Evolutionary conservation across 768 basidiomycete genomes (phyloP).

Genomic region (Filobasidium floriforme): DNA sequence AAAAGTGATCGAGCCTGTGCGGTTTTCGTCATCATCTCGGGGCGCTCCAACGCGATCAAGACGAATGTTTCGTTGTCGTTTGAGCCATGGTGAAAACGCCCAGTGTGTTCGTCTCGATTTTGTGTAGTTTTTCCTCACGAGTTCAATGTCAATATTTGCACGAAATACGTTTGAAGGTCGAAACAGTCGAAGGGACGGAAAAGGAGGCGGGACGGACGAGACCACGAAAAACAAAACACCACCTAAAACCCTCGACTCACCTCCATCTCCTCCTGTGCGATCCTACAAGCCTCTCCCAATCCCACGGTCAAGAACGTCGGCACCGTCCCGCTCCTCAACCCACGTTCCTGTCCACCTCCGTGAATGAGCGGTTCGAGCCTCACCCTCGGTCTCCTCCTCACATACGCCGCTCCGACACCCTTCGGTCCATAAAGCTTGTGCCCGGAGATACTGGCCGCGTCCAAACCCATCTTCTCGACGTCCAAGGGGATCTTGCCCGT

Average conservation of each 20-base stretch:
- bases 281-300: constrained; percentile 84
- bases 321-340: constrained; percentile 87
- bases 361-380: constrained; percentile 87
- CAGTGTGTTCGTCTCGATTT: too few species aligned
- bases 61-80: too few species aligned
- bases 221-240: not conserved
- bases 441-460: constrained; percentile 86
- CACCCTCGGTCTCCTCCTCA: constrained; percentile 82
- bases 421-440: constrained; percentile 99
- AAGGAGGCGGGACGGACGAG: not conserved
- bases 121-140: too few species aligned
- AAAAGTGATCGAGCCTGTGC: not conserved
- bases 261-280: constrained; percentile 84
- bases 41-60: too few species aligned
- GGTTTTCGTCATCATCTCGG: constrained; percentile 9
- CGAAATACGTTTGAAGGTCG: too few species aligned
- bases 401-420: constrained; percentile 89
- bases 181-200: too few species aligned
- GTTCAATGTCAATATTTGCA: too few species aligned
- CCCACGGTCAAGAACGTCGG: constrained; percentile 82
- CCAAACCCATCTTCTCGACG: constrained; percentile 91
- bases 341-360: constrained; percentile 96
- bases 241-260: constrained; percentile 53
- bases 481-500: constrained; percentile 83
- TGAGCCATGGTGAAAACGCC: too few species aligned